These are phyloP conservation scores for Kurtzmaniella quercitrusa DNA, from an alignment of 1,139 yeast genomes.

Conservation along the genomic window DNA sequence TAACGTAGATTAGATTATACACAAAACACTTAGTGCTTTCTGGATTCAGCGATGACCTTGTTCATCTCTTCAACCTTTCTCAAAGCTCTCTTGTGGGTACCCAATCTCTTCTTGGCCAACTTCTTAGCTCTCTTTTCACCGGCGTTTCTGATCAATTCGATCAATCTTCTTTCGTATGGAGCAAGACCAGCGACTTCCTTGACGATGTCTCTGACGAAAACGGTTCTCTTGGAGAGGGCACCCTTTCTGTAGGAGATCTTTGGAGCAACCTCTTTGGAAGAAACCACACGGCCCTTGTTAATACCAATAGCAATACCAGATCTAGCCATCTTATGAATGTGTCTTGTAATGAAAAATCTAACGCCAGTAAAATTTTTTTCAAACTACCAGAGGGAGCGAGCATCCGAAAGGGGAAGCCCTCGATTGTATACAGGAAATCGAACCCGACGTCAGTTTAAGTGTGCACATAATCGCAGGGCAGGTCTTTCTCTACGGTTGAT, in stretches of 20 bases:
- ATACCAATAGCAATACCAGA: slow-evolving; percentile 94
- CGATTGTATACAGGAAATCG: not conserved
- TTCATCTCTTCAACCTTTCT: slow-evolving; percentile 99
- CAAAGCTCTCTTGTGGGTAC: slow-evolving; percentile 99
- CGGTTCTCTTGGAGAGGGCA: slow-evolving; percentile 91
- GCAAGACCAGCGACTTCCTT: slow-evolving; percentile 98
- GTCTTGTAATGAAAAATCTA: slow-evolving; percentile 2
- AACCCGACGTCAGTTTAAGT: not conserved
- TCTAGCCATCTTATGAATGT: slow-evolving; percentile 7
- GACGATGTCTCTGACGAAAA: slow-evolving; percentile 91
- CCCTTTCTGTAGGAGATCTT: slow-evolving; percentile 97
- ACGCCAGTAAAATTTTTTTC: slow-evolving; percentile 2
- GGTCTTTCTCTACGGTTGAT: too few species aligned
- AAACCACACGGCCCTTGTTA: slow-evolving; percentile 99
- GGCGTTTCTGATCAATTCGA: slow-evolving; percentile 99
- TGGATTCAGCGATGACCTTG: slow-evolving; percentile 94
- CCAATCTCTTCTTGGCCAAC: slow-evolving; percentile 99
- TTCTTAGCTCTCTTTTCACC: slow-evolving; percentile 99
- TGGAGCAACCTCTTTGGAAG: slow-evolving; percentile 89
- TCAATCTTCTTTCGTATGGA: slow-evolving; percentile 99
- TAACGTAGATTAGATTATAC: slow-evolving; percentile 7
- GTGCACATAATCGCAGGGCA: too few species aligned
- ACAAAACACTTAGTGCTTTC: slow-evolving; percentile 55
- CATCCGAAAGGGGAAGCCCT: not conserved
- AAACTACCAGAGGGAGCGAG: not conserved